Conservation (phyloP, 2,329 filamentous ascomycete species). For the Didymella exigua region DNA sequence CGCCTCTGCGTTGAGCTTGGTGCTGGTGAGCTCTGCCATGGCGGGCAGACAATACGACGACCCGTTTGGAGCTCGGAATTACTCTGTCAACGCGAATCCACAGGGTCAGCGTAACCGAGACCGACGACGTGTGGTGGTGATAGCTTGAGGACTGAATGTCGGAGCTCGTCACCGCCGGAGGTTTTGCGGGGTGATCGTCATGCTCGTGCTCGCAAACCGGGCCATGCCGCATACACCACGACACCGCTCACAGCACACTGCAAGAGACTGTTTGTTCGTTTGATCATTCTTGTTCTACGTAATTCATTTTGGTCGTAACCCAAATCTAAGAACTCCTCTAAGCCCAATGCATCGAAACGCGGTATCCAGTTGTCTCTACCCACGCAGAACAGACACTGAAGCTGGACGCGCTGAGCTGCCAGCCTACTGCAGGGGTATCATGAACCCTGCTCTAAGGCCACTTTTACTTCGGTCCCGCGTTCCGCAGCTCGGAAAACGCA, state of each 20-base stretch:
- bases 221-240: not conserved
- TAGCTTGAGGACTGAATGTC: not conserved
- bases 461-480: slow-evolving; percentile 36
- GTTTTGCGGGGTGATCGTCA: slow-evolving; percentile 14
- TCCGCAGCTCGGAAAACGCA: slow-evolving; percentile 34
- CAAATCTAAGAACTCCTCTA: slow-evolving; percentile 49
- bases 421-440: slow-evolving; percentile 41
- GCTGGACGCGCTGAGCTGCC: slow-evolving; percentile 43
- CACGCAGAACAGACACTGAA: slow-evolving; percentile 39
- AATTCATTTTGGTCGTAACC: slow-evolving; percentile 44
- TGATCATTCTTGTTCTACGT: slow-evolving; percentile 27
- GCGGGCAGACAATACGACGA: slow-evolving; percentile 1
- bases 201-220: not conserved
- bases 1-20: slow-evolving; percentile 73
- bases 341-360: slow-evolving; percentile 45
- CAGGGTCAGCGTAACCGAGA: not conserved
- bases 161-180: slow-evolving; percentile 9
- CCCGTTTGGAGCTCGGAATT: not conserved
- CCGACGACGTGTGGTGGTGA: not conserved
- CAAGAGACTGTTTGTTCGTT: not conserved
- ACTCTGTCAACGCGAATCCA: too few relatives aligned
- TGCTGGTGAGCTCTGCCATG: slow-evolving; percentile 59
- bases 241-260: not conserved
- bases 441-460: slow-evolving; percentile 38
- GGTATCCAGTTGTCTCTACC: slow-evolving; percentile 44